Conservation (phyloP, 441 rosid species). For the Erodium texanum region DNA sequence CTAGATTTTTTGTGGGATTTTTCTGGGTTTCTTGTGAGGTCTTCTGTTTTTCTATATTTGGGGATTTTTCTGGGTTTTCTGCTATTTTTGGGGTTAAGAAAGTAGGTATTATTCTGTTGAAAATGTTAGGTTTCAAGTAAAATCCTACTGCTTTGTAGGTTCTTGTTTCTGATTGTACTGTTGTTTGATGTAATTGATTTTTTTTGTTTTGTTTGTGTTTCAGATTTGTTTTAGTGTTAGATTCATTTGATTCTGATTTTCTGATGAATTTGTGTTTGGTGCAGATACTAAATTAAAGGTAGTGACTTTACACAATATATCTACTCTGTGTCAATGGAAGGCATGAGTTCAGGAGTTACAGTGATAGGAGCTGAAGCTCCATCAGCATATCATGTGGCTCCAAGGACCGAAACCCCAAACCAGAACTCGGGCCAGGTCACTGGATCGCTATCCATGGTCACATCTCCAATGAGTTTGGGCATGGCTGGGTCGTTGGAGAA, state of each 20-base stretch:
- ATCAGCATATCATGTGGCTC: conserved; percentile 64
- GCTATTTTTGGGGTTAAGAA: conserved; percentile 1
- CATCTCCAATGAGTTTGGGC: neutral
- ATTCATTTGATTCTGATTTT: conserved; percentile 7
- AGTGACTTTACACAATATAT: neutral
- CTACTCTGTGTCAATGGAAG: conserved; percentile 45
- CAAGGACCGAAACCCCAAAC: conserved; percentile 40
- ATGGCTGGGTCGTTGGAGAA: conserved; percentile 25
- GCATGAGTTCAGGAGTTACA: conserved; percentile 59
- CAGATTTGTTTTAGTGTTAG: neutral
- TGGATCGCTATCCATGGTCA: conserved; percentile 24
- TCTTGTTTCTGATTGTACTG: neutral
- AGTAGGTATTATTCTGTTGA: neutral
- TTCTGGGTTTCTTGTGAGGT: neutral
- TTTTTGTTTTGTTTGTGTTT: neutral
- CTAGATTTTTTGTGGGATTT: neutral
- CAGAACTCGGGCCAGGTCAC: conserved; percentile 14
- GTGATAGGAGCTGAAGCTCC: conserved; percentile 88
- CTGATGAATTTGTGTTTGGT: conserved; percentile 1
- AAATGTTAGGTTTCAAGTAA: conserved; percentile 8
- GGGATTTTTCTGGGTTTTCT: neutral
- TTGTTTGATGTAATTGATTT: neutral
- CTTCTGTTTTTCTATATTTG: neutral
- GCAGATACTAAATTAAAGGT: neutral
- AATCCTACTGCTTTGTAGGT: neutral